Evolutionary conservation across 805 yeast species (phyloP), one percentile per base, ranked within the genome.

Genomic region (Kluyveromyces siamensis): DNA sequence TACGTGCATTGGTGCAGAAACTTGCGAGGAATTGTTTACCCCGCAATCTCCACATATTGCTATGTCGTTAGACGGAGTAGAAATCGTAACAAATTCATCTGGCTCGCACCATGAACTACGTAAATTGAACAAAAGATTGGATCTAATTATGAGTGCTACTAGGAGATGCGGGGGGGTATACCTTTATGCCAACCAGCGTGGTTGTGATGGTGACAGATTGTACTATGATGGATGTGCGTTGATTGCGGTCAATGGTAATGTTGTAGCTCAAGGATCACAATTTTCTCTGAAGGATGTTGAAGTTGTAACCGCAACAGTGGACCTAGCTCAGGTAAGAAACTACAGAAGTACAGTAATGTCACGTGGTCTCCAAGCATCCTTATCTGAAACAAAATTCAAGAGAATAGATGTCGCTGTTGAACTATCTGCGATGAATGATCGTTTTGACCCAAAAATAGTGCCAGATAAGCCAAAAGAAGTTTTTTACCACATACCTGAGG

Each of bases 81-180:
- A 93, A 67, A 90, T 93, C 59, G 76, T 93, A 62, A 89, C 97
- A 40, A 93, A 93, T 63, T 88, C 97, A 0, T 83, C 95, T 6
- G 99, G 99, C 1, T 85, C 96, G n/a, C 99, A 93, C 63, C 99
- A 93, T 64, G 97, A 93, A 69, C 74, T 93, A 54, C 75, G 99
- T 52, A 93, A 93, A 63, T 74, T 95, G 54, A 80, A 91, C 68
- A 81, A 87, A 7, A 77, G 99, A 59, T 72, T 93, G 71, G 78
- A 84, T 49, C 74, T 93, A 61, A 93, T 93, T 56, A 78, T 81
- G 14, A 96, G 87, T 62, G 98, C 99, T 1, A 90, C 98, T 2
- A 78, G 87, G 47, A 89, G 93, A 67, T 90, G 97, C 63, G 99
- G 99, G 47, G 99, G 99, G 36, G 80, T 93, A 27, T 93, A 93